Conservation (phyloP, 2,329 filamentous ascomycete genomes). For the Epichloe amarillans region DNA sequence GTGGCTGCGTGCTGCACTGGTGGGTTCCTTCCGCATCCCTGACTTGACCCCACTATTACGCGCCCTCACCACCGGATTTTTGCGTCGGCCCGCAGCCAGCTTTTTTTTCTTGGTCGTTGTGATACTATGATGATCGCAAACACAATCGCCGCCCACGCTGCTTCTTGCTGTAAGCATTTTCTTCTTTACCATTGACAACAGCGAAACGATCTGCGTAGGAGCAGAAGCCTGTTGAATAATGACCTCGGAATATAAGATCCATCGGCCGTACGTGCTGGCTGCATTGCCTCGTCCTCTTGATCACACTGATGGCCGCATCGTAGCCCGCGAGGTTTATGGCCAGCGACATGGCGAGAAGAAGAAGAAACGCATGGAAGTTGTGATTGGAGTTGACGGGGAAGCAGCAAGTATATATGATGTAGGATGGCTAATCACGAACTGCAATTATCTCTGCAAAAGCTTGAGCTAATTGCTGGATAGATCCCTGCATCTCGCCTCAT, state of each 20-base stretch:
- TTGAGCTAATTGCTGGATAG: conserved; percentile 22
- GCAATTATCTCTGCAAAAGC: too few species aligned
- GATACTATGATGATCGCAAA: neutral
- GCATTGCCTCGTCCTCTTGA: conserved; percentile 46
- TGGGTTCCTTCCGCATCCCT: neutral
- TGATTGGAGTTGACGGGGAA: conserved; percentile 52
- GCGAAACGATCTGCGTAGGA: neutral
- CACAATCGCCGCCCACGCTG: neutral
- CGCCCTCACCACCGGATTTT: conserved; percentile 23
- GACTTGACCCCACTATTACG: conserved; percentile 9
- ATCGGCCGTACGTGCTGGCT: conserved; percentile 51
- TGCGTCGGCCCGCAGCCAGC: conserved; percentile 17
- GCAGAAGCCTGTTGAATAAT: conserved; percentile 22
- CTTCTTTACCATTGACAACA: neutral
- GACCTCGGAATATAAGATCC: conserved; percentile 47
- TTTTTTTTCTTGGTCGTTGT: conserved; percentile 20
- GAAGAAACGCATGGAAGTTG: conserved; percentile 49
- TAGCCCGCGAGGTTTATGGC: conserved; percentile 48
- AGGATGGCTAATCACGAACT: conserved; percentile 12
- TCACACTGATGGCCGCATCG: conserved; percentile 34
- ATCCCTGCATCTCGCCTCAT: conserved; percentile 47
- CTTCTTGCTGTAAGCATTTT: neutral
- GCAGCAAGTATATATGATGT: conserved; percentile 55
- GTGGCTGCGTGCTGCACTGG: neutral
- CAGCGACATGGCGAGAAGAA: conserved; percentile 44